Conservation (phyloP, 1,139 yeast genomes). For the Nakaseomyces kungkrabaensis region DNA sequence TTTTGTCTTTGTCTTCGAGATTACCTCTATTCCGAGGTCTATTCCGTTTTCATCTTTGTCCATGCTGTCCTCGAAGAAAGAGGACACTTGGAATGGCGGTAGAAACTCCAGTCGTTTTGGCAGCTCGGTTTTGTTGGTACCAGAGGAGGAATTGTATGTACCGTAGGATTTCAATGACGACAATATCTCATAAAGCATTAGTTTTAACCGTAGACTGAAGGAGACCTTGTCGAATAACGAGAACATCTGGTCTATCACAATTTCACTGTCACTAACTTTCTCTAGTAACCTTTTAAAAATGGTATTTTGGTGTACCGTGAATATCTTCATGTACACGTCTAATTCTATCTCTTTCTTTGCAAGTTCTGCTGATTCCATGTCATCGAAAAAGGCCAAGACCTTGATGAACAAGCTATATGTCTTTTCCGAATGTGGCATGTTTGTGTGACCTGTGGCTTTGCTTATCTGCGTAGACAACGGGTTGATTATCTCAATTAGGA, state of each 20-base stretch:
- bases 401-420: constrained; percentile 12
- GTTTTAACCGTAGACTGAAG: constrained; percentile 42
- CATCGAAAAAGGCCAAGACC: constrained; percentile 11
- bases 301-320: constrained; percentile 24
- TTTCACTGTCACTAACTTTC: constrained; percentile 6
- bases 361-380: constrained; percentile 9
- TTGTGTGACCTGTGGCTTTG: constrained; percentile 6
- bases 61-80: constrained; percentile 14
- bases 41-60: not conserved
- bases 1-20: no score
- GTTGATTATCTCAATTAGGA: constrained; percentile 20
- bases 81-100: constrained; percentile 29
- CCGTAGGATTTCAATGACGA: constrained; percentile 41
- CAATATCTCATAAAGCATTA: constrained; percentile 53
- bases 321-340: constrained; percentile 22
- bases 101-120: constrained; percentile 18
- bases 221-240: constrained; percentile 24
- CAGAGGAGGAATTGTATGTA: constrained; percentile 11
- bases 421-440: constrained; percentile 10
- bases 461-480: constrained; percentile 18
- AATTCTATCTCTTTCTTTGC: constrained; percentile 11
- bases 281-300: constrained; percentile 18
- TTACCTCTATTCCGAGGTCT: constrained; percentile 9
- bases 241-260: constrained; percentile 15
- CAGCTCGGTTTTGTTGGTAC: constrained; percentile 5